These are phyloP conservation scores for Coniochaeta hoffmannii DNA, from an alignment of 2,329 filamentous ascomycete species.

Conservation along the genomic window DNA sequence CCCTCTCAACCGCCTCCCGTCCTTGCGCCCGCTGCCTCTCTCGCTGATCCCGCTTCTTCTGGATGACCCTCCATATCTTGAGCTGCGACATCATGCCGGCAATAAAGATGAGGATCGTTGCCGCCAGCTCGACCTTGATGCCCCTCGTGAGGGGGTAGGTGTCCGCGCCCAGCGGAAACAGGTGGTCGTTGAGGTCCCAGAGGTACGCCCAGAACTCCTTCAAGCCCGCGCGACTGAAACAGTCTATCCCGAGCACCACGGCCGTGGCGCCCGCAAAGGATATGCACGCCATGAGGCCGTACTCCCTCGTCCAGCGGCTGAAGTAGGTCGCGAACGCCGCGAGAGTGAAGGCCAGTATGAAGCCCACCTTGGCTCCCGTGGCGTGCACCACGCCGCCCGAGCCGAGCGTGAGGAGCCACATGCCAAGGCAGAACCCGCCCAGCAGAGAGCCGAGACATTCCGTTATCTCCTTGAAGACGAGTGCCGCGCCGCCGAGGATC, in stretches of 20 bases:
- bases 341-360: constrained; percentile 67
- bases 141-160: constrained; percentile 83
- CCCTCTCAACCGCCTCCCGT: constrained; percentile 46
- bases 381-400: constrained; percentile 63
- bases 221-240: constrained; percentile 78
- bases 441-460: constrained; percentile 77
- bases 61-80: constrained; percentile 76
- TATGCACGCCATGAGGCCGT: constrained; percentile 68
- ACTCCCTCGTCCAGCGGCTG: constrained; percentile 68
- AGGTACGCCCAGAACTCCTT: constrained; percentile 97
- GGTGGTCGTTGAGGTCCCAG: constrained; percentile 71
- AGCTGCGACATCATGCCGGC: constrained; percentile 78
- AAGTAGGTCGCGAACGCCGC: constrained; percentile 69
- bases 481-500: constrained; percentile 64
- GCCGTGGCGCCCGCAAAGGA: constrained; percentile 77
- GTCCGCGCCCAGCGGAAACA: constrained; percentile 69
- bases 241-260: constrained; percentile 79
- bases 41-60: constrained; percentile 49
- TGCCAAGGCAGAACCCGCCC: constrained; percentile 76
- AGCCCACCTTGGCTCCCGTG: constrained; percentile 58
- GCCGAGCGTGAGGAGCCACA: constrained; percentile 82
- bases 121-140: constrained; percentile 77
- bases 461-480: constrained; percentile 78
- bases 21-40: constrained; percentile 42
- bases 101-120: constrained; percentile 65